Conservation (phyloP, 805 yeast species). For the Starmerella vaccinii region DNA sequence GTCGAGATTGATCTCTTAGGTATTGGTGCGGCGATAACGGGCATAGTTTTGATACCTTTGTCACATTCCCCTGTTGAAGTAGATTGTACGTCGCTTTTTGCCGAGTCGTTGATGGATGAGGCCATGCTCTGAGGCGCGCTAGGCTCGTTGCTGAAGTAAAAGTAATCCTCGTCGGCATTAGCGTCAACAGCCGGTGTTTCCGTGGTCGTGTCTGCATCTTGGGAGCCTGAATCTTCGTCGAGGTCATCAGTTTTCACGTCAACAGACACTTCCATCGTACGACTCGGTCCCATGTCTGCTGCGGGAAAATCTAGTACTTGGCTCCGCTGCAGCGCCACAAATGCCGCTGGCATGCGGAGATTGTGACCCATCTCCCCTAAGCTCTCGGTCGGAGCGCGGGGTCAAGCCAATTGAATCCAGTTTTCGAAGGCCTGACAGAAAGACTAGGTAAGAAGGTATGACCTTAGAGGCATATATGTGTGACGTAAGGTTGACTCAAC, state of each 20-base stretch:
- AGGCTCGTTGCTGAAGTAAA: constrained; percentile 8
- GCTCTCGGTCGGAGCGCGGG: constrained; percentile 1
- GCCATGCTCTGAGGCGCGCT: background rate
- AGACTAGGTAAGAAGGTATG: background rate
- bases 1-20: background rate
- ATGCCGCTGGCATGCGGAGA: constrained; percentile 27
- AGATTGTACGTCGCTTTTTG: background rate
- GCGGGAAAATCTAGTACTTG: constrained; percentile 1
- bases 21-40: background rate
- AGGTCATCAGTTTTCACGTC: background rate
- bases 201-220: background rate
- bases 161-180: constrained; percentile 3
- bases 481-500: constrained; percentile 4
- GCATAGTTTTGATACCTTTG: background rate
- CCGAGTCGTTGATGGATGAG: background rate
- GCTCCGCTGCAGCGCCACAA: constrained; percentile 23
- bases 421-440: constrained; percentile 3
- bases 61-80: background rate
- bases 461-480: background rate
- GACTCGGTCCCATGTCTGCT: background rate
- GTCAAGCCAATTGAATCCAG: background rate
- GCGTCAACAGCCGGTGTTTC: background rate
- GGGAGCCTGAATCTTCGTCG: background rate
- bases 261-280: background rate
- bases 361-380: constrained; percentile 18